Conservation (phyloP, 176 grass and related monocot genomes). For the Saccharum spontaneum region DNA sequence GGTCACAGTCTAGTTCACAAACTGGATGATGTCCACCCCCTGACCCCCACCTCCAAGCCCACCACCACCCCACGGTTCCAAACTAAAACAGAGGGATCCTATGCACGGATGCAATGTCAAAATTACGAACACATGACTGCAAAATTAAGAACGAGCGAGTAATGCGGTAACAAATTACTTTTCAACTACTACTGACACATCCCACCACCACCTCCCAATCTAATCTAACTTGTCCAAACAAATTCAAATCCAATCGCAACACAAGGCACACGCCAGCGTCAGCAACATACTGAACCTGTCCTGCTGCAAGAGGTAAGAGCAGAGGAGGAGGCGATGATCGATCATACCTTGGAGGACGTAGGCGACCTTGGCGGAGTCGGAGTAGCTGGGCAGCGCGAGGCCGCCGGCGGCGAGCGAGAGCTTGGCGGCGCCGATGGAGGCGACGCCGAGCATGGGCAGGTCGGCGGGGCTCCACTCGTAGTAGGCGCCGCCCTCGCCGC, state of each 20-base stretch:
- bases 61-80: not conserved
- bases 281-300: not conserved
- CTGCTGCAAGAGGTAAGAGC: not conserved
- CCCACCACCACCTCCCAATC: not conserved
- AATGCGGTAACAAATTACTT: not conserved
- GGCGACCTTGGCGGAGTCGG: constrained; percentile 91
- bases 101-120: no score
- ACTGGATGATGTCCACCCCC: not conserved
- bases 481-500: constrained; percentile 64
- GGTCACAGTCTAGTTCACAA: not conserved
- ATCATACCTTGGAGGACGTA: constrained; percentile 79
- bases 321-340: not conserved
- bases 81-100: not conserved
- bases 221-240: no score
- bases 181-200: not conserved
- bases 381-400: constrained; percentile 75
- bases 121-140: not conserved
- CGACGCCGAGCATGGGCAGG: constrained; percentile 77
- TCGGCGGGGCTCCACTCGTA: constrained; percentile 69
- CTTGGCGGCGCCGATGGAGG: constrained; percentile 82
- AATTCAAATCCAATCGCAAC: not conserved
- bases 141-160: not conserved
- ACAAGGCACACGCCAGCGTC: not conserved
- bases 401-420: constrained; percentile 58
- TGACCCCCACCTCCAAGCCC: no score